phyloP scores from a whole-genome alignment of 768 basidiomycete genomes.

The Agrocybe praecox region DNA sequence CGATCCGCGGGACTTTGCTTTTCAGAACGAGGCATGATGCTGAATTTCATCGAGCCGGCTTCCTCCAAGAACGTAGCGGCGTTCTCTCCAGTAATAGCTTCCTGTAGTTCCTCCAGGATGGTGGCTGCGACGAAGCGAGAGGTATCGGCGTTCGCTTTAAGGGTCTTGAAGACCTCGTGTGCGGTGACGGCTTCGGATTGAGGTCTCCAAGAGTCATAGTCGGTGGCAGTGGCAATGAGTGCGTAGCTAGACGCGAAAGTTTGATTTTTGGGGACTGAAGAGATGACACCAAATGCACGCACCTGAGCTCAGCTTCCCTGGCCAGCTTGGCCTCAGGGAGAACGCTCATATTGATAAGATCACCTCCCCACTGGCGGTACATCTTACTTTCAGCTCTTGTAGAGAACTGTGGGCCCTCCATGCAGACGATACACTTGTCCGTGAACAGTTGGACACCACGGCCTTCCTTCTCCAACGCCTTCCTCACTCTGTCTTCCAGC shows the following conservation, averaged over 20 bases:
- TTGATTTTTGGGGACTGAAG: background rate
- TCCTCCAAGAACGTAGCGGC: constrained; percentile 61
- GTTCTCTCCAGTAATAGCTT: constrained; percentile 42
- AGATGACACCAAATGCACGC: constrained; percentile 18
- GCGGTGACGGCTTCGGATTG: constrained; percentile 84
- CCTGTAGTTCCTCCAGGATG: constrained; percentile 72
- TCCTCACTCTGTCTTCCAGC: constrained; percentile 65
- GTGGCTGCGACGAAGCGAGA: constrained; percentile 74
- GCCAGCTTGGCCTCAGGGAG: constrained; percentile 98
- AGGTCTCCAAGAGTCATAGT: constrained; percentile 95
- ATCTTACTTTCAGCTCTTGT: constrained; percentile 96
- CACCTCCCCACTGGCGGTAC: constrained; percentile 92
- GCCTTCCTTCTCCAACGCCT: constrained; percentile 62
- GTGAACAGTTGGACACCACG: constrained; percentile 71
- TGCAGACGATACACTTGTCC: constrained; percentile 88
- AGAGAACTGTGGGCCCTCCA: constrained; percentile 98
- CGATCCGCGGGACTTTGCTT: constrained; percentile 60
- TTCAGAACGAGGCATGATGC: constrained; percentile 75
- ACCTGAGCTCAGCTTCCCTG: constrained; percentile 93
- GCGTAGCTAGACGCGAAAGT: constrained; percentile 67
- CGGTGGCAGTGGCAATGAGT: constrained; percentile 87
- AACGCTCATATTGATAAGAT: constrained; percentile 97
- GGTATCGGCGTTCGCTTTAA: constrained; percentile 84
- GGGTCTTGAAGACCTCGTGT: constrained; percentile 88
- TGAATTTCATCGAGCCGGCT: constrained; percentile 80